These are phyloP conservation scores for Pistacia integerrima DNA, from an alignment of 345 rosid genomes.

Conservation along the genomic window DNA sequence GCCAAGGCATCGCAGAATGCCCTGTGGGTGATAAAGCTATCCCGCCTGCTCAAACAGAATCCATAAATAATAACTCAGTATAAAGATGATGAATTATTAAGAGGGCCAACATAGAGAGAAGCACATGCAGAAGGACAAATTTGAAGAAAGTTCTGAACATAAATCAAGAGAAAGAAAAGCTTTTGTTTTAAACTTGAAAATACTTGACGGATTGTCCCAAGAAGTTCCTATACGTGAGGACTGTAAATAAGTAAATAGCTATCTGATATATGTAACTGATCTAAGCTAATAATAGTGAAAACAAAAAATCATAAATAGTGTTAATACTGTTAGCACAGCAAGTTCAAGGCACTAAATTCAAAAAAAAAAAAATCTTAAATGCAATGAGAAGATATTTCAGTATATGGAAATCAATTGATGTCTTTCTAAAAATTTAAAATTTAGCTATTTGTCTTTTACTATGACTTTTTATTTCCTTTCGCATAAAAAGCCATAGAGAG, in stretches of 20 bases:
- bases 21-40: slow-evolving; percentile 94
- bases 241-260: not conserved
- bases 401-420: not conserved
- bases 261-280: not conserved
- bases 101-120: not conserved
- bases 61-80: slow-evolving; percentile 18
- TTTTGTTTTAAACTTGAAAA: not conserved
- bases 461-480: not conserved
- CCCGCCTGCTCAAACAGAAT: slow-evolving; percentile 58
- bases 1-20: slow-evolving; percentile 98
- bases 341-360: not conserved
- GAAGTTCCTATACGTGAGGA: not conserved
- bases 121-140: not conserved
- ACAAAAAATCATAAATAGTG: not conserved
- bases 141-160: not conserved
- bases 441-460: not conserved
- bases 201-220: not conserved
- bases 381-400: not conserved
- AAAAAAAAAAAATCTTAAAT: not conserved
- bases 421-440: not conserved
- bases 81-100: not conserved
- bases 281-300: not conserved
- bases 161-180: not conserved
- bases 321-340: not conserved
- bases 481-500: not conserved